Conservation (phyloP, 108 stramenopile genomes). For the Hondaea fermentalgiana region DNA sequence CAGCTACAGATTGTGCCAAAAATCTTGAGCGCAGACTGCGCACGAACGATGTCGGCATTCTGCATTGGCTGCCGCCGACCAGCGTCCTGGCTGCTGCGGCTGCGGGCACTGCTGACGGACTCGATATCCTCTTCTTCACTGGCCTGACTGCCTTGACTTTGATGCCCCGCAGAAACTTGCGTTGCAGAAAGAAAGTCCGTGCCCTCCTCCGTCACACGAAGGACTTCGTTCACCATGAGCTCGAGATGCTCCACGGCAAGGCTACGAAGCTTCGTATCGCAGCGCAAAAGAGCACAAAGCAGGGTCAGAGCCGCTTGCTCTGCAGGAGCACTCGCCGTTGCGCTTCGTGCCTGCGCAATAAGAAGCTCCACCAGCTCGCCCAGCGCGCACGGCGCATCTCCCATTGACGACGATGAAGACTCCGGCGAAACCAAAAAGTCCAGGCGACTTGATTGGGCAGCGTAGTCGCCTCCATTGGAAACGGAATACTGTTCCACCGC, state of each 20-base stretch:
- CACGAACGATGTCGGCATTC: neutral
- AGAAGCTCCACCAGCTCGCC: neutral
- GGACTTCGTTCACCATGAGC: neutral
- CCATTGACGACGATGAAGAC: neutral
- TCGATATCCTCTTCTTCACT: neutral
- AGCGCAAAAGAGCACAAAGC: neutral
- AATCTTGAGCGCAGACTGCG: neutral
- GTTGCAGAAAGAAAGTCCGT: neutral
- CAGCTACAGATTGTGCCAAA: neutral
- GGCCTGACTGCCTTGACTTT: neutral
- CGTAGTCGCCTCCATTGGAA: neutral
- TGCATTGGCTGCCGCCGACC: neutral
- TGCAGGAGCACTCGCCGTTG: neutral
- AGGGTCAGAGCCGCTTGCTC: neutral
- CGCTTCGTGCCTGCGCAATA: neutral
- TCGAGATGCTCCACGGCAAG: neutral
- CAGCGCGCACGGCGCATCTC: neutral
- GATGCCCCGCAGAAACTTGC: neutral
- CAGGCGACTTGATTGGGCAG: neutral
- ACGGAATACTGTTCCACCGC: neutral
- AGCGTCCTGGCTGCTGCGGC: neutral
- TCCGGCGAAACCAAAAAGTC: neutral
- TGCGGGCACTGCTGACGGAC: neutral
- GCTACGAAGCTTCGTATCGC: neutral
- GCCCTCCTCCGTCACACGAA: neutral